Base-by-base conservation (phyloP, 139 green algal genomes). In the Ettlia oleoabundans region DNA sequence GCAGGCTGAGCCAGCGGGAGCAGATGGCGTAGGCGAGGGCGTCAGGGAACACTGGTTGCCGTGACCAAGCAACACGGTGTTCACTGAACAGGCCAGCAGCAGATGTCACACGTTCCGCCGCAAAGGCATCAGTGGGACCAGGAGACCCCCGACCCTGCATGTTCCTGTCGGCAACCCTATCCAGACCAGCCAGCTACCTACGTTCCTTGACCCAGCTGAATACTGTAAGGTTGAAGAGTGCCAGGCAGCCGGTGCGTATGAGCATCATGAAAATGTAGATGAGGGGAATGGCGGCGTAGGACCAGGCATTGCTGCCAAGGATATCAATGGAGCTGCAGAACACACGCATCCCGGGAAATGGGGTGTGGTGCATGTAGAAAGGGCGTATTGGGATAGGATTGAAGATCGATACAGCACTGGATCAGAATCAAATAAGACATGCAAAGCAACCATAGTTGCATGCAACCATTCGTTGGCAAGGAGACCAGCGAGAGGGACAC, bases 261-360 rank as follows among this genome's bases (percentile, higher is more conserved):
- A 86, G 30, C 21, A 89, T 58, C 80, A 95, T 90, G 33, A 92
- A 82, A 18, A 92, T 40, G 71, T 86, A 92, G 9, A 94, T 84
- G 28, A 92, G 63, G 15, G 87, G 87, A 52, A 92, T 81, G 28
- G 81, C 69, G 33, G 19, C 72, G 52, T 84, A 86, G 24, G 58
- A 80, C 85, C 70, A 82, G 32, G 53, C 80, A 9, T 65, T 62
- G 51, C 28, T 37, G 4, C 69, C 82, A 30, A 91, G 47, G 9
- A 80, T 76, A 35, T 55, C 28, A 13, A 74, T 41, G 37, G 73
- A 70, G n/a, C 86, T 84, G 55, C 28, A 30, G 1, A 15, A 10
- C 47, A 58, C 15, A 24, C 13, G 47, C 47, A 58, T 10, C 30
- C 2, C 38, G 33, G 30, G 30, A 33, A 33, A n/a, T n/a, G 47